phyloP scores from a whole-genome alignment of 495 filamentous ascomycete species.

The Neurospora tetrasperma region DNA sequence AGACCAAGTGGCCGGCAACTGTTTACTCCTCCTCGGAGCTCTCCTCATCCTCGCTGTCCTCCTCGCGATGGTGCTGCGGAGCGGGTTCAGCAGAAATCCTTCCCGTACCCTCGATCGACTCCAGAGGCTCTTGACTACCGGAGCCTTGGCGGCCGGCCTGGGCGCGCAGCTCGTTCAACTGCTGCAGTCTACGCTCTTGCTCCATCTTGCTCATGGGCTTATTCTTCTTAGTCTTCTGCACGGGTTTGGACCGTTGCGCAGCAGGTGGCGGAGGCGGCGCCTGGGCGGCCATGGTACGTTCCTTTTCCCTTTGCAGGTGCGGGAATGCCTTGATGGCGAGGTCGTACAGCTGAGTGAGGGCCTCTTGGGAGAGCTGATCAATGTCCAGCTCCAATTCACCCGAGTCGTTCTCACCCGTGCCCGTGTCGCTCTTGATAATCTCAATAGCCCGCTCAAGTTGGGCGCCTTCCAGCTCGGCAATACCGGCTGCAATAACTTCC shows the following conservation, averaged over 20 bases:
- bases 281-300: slow-evolving; percentile 15
- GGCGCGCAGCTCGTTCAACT: slow-evolving; percentile 53
- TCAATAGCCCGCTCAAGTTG: slow-evolving; percentile 72
- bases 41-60: slow-evolving; percentile 29
- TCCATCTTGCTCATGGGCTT: slow-evolving; percentile 96
- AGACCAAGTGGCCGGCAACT: not conserved
- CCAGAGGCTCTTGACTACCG: slow-evolving; percentile 39
- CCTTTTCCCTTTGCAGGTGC: slow-evolving; percentile 32
- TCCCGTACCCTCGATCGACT: slow-evolving; percentile 27
- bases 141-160: slow-evolving; percentile 35
- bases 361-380: slow-evolving; percentile 65
- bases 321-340: slow-evolving; percentile 63
- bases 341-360: slow-evolving; percentile 63
- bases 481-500: slow-evolving; percentile 72
- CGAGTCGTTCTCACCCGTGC: slow-evolving; percentile 65
- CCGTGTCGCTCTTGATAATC: slow-evolving; percentile 83
- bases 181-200: slow-evolving; percentile 79
- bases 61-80: slow-evolving; percentile 21
- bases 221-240: slow-evolving; percentile 83
- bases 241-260: slow-evolving; percentile 30
- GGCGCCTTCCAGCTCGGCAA: slow-evolving; percentile 59
- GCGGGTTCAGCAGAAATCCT: slow-evolving; percentile 9
- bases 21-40: slow-evolving; percentile 29
- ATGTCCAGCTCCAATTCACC: slow-evolving; percentile 89
- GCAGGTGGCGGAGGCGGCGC: slow-evolving; percentile 23